Base-by-base conservation (phyloP, 108 stramenopile genomes). In the Fragilaria crotonensis region DNA sequence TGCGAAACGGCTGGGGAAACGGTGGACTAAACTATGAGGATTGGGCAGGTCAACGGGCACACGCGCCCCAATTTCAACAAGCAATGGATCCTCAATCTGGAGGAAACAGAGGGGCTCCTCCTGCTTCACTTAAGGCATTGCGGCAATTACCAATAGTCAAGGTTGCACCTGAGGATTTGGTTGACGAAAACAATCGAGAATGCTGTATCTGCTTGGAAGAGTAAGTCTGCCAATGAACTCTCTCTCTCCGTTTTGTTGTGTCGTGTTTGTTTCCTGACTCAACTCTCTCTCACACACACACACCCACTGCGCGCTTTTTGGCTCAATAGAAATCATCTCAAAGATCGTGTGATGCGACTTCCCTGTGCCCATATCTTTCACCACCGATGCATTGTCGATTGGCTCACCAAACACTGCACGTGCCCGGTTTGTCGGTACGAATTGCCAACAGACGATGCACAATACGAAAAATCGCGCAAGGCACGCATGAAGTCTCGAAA, bases 121-220 rank as follows among this genome's bases (percentile, higher is more conserved):
- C 77, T 0, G 72, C 77, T 21, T 64, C 63, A n/a, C 17, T 21
- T 2, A 44, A 31, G 19, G 62, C 65, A 47, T 25, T 78, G 3
- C 64, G 62, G 3, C 52, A 62, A 22, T 32, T 78, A 14, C 77
- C 77, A 14, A 48, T 56, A 22, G 73, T 87, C 48, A 7, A 25
- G 1, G 80, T 87, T 9, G 18, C 68, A 21, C 67, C 73, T 0
- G 75, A 83, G 54, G 85, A 87, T 63, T 54, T 87, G 33, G 62
- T 75, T n/a, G 85, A 86, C 62, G 63, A 67, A 22, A 58, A 47
- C 53, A 86, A 86, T 57, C 73, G 77, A 36, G 81, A 87, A 56
- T 92, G 90, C 67, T 85, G 85, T 59, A 74, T 92, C 30, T 92
- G 90, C 64, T 64, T 92, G 31, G 90, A 87, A 63, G 50, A 36